Conservation (phyloP, 2,329 filamentous ascomycete genomes). For the Venturia asperata region DNA sequence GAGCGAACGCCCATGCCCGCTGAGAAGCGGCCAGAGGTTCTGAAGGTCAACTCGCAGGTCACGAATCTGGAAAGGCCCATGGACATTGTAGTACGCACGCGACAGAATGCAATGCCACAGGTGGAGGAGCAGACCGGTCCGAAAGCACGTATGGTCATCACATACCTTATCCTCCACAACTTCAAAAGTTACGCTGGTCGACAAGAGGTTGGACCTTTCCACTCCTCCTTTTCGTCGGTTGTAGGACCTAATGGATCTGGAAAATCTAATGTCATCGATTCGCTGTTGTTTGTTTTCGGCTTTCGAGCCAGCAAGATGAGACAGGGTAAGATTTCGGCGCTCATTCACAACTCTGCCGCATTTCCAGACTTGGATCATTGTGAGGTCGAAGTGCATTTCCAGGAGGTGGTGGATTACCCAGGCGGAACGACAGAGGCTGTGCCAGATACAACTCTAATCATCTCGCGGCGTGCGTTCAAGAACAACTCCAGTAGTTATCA, state of each 20-base stretch:
- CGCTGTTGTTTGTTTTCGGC: conserved; percentile 95
- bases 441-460: conserved; percentile 74
- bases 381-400: conserved; percentile 94
- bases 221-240: conserved; percentile 93
- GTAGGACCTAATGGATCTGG: conserved; percentile 97
- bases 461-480: conserved; percentile 90
- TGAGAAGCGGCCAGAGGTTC: conserved; percentile 39
- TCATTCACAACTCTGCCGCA: conserved; percentile 94
- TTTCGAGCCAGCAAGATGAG: conserved; percentile 99
- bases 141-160: conserved; percentile 85
- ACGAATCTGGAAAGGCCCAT: conserved; percentile 80
- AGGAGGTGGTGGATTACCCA: conserved; percentile 85
- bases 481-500: conserved; percentile 99
- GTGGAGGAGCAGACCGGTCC: conserved; percentile 63
- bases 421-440: conserved; percentile 68
- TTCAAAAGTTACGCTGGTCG: conserved; percentile 98
- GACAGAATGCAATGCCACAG: conserved; percentile 52
- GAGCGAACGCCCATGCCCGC: conserved; percentile 42
- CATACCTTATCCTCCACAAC: conserved; percentile 84
- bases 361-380: conserved; percentile 81
- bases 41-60: conserved; percentile 68
- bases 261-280: conserved; percentile 98
- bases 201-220: conserved; percentile 94
- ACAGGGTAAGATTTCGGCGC: conserved; percentile 93
- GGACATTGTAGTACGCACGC: conserved; percentile 86